These are phyloP conservation scores for Blastocystis sp. DNA, from an alignment of 352 stramenopile genomes.

Conservation along the genomic window DNA sequence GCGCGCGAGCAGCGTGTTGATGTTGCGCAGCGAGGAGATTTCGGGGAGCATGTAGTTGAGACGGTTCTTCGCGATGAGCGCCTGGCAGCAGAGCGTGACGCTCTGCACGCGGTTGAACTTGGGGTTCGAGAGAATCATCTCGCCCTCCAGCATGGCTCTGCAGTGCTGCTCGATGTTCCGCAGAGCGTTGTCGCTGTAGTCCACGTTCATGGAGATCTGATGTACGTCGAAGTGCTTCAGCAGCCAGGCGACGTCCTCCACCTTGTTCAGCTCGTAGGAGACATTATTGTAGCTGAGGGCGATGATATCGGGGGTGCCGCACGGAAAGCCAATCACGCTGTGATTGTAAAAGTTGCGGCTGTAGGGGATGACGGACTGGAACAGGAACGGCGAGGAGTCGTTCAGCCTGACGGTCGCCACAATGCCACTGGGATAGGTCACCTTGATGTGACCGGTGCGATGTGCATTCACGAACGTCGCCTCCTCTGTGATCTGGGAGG, in stretches of 20 bases:
- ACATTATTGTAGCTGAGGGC: not conserved
- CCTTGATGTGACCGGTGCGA: not conserved
- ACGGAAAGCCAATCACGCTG: not conserved
- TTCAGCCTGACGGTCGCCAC: not conserved
- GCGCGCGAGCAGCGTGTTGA: not conserved
- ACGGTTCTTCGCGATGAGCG: not conserved
- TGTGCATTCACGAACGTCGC: not conserved
- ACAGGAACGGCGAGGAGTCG: not conserved
- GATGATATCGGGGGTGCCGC: not conserved
- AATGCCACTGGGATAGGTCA: not conserved
- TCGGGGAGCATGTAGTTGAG: conserved; percentile 30
- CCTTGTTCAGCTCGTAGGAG: no score
- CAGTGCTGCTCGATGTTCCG: not conserved
- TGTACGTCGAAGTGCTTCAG: not conserved
- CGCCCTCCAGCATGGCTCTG: no score
- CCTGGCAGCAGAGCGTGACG: not conserved
- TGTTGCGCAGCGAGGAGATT: not conserved
- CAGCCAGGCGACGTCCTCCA: not conserved
- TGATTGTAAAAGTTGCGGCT: conserved; percentile 29
- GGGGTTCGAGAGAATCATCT: no score
- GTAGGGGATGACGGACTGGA: not conserved
- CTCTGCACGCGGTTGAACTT: conserved; percentile 5
- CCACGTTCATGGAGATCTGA: not conserved
- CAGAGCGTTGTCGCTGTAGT: not conserved
- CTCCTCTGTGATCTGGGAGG: not conserved